Percentiles rank a stretch among this genome's conserved stretches.
These are phyloP conservation scores for Leccinum longicurvipes DNA, from an alignment of 768 basidiomycete species.

Conservation along the genomic window DNA sequence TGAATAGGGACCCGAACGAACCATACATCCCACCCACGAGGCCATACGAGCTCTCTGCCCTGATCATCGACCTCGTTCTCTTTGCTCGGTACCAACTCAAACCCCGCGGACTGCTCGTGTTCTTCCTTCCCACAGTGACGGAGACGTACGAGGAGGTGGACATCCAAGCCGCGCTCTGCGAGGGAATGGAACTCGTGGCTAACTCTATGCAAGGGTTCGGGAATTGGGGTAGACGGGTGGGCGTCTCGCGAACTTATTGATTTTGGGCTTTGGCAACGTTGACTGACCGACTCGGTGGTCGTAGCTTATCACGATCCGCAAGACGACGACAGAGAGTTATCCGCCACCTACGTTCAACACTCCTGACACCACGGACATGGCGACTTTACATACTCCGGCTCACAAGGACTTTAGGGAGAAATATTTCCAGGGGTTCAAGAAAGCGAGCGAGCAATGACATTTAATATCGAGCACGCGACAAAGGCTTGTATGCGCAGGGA, in stretches of 20 bases:
- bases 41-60: slow-evolving; percentile 87
- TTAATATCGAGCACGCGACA: too few relatives aligned
- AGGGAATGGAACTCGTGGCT: slow-evolving; percentile 84
- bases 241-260: slow-evolving; percentile 26
- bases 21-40: slow-evolving; percentile 87
- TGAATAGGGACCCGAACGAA: too few relatives aligned
- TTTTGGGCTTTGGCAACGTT: not conserved
- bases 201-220: slow-evolving; percentile 94
- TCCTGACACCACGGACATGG: slow-evolving; percentile 5
- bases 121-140: slow-evolving; percentile 90
- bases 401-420: slow-evolving; percentile 88
- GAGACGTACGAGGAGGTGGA: slow-evolving; percentile 91
- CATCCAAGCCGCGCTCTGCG: slow-evolving; percentile 69
- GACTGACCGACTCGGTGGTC: slow-evolving; percentile 1
- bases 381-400: slow-evolving; percentile 61
- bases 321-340: slow-evolving; percentile 45
- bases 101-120: slow-evolving; percentile 86
- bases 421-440: slow-evolving; percentile 81
- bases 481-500: not conserved
- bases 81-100: slow-evolving; percentile 82
- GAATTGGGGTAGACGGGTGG: slow-evolving; percentile 88
- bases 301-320: slow-evolving; percentile 90
- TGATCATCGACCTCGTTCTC: slow-evolving; percentile 77
- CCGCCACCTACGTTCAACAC: slow-evolving; percentile 55
- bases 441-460: slow-evolving; percentile 22